These are phyloP conservation scores for Dryas integrifolia DNA, from an alignment of 331 rosid species.

Conservation along the genomic window DNA sequence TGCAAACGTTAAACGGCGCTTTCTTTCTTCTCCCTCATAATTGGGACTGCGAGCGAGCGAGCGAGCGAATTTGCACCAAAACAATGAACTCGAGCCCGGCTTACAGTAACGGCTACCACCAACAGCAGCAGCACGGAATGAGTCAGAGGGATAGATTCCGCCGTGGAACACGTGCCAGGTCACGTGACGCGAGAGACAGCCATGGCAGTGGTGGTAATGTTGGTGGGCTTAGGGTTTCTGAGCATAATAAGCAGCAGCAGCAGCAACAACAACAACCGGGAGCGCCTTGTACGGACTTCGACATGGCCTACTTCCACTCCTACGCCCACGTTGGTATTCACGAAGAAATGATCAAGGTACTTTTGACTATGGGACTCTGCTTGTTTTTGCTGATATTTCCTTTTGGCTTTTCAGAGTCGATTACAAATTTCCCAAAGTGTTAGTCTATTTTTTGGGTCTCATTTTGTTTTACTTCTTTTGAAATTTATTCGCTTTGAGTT, in stretches of 20 bases:
- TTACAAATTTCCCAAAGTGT: not conserved
- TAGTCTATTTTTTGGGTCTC: not conserved
- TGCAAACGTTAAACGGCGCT: constrained; percentile 12
- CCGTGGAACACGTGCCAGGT: constrained; percentile 58
- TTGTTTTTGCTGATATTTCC: not conserved
- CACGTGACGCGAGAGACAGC: constrained; percentile 46
- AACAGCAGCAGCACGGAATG: constrained; percentile 27
- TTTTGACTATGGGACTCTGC: not conserved
- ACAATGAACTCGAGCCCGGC: constrained; percentile 35
- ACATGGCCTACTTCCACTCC: constrained; percentile 88
- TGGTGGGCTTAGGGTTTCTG: constrained; percentile 67
- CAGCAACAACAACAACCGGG: constrained; percentile 34
- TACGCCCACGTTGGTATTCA: constrained; percentile 97
- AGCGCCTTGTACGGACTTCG: constrained; percentile 88
- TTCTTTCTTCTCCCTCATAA: not conserved
- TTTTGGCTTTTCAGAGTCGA: not conserved
- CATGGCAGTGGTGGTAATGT: constrained; percentile 10
- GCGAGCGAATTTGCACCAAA: constrained; percentile 1
- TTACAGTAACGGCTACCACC: constrained; percentile 42
- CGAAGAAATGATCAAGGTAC: constrained; percentile 97
- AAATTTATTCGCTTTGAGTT: not conserved
- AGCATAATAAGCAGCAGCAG: constrained; percentile 33
- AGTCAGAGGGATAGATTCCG: constrained; percentile 50
- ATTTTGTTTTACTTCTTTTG: not conserved
- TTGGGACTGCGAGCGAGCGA: not conserved